Evolutionary conservation across 768 basidiomycete species (phyloP), one percentile per base, ranked within the genome.

Genomic region (Amanita muscaria): DNA sequence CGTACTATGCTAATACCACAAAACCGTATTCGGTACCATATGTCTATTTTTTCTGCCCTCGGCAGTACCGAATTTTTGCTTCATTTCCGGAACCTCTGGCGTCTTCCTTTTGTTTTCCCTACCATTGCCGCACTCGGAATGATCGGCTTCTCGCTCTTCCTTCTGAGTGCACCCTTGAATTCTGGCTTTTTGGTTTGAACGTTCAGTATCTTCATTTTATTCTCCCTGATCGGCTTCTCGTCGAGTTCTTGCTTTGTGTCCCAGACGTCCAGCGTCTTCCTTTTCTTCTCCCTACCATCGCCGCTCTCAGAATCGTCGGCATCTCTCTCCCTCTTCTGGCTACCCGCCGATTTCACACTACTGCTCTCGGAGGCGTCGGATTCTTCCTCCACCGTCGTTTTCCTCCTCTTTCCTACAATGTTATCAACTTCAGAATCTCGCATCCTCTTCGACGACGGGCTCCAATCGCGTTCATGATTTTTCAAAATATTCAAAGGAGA

Each of bases 401-500:
- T 35, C 15, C 33, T 35, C 33, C 33, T 35, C 33, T 35, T 35
- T 35, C 19, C 33, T 2, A 35, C 3, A 35, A 14, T 10, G 2
- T 15, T 11, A 2, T 11, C 10, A 33, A 21, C 31, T 9, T 15
- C 6, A 1, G 31, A 16, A 14, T 12, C 54, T 23, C 3, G 39
- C 9, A 53, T 56, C 35, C 48, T 53, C 40, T 52, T 50, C 46
- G 33, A 6, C 49, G 18, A 19, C 35, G 15, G 23, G 43, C 34
- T 69, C 59, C 22, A 67, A 52, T 3, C 56, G 33, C 15, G 3
- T 15, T 12, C 9, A 12, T 10, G 11, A 6, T 35, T 47, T 34
- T 65, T 51, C 30, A 71, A 48, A 36, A 65, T 65, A 42, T 63
- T 59, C 5, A 59, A 48, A n/a, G 68, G 69, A 2, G 65, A 63